These are phyloP conservation scores for Fusarium sacchari DNA, from an alignment of 2,329 filamentous ascomycete species.

Conservation along the genomic window DNA sequence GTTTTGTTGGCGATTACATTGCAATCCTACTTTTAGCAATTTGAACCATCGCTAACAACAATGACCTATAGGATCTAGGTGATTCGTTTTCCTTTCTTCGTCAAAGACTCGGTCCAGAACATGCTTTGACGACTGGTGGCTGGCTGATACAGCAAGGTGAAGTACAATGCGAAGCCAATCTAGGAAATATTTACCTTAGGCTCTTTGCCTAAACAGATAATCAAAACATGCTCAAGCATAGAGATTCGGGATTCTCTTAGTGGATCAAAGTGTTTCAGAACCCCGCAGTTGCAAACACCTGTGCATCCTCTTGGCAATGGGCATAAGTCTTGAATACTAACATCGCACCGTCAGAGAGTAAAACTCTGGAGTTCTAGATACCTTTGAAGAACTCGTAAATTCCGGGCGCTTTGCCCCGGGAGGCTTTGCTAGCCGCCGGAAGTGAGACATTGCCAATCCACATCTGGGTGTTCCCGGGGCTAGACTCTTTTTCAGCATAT, in stretches of 20 bases:
- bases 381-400: accelerated
- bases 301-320: too few relatives aligned
- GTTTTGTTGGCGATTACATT: neutral
- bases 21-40: neutral
- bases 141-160: neutral
- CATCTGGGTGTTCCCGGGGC: neutral
- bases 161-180: accelerated
- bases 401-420: neutral
- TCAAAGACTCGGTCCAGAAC: neutral
- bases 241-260: too few relatives aligned
- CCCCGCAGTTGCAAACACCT: too few relatives aligned
- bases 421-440: neutral
- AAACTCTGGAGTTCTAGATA: neutral
- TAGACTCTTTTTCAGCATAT: neutral
- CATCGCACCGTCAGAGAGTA: neutral
- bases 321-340: neutral
- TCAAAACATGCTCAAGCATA: too few relatives aligned
- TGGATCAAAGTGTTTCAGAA: too few relatives aligned
- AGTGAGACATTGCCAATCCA: neutral
- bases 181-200: neutral
- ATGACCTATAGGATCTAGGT: neutral
- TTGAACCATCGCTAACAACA: accelerated
- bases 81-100: accelerated
- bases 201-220: neutral
- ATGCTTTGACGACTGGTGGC: neutral